Conservation (phyloP, 2,329 filamentous ascomycete genomes). For the Neocatenulostroma microsporum region DNA sequence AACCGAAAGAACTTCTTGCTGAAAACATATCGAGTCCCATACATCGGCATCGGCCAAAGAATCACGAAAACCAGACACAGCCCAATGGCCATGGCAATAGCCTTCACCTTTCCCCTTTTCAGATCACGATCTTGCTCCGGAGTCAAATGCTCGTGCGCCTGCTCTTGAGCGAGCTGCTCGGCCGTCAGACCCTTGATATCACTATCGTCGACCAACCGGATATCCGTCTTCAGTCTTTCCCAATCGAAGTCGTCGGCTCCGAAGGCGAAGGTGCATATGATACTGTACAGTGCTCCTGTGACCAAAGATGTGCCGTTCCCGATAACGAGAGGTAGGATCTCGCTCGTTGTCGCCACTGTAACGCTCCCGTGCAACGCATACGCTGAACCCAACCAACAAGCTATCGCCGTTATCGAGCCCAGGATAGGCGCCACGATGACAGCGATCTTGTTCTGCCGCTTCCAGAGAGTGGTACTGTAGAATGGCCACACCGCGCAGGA, state of each 20-base stretch:
- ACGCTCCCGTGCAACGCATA: conserved; percentile 13
- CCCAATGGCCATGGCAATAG: conserved; percentile 14
- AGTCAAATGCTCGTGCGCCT: conserved; percentile 1
- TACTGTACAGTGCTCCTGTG: conserved; percentile 1
- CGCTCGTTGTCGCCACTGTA: conserved; percentile 9
- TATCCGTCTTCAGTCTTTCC: background rate
- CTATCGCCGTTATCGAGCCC: conserved; percentile 11
- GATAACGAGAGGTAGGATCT: conserved; percentile 2
- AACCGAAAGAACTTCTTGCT: conserved; percentile 18
- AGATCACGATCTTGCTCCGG: conserved; percentile 4
- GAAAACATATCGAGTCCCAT: conserved; percentile 18
- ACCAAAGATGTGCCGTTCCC: conserved; percentile 2
- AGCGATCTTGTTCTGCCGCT: conserved; percentile 19
- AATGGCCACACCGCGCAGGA: conserved; percentile 24
- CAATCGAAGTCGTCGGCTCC: conserved; percentile 4
- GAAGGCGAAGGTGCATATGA: conserved; percentile 5
- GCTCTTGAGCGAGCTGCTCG: conserved; percentile 1
- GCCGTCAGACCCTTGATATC: conserved; percentile 4
- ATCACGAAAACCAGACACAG: conserved; percentile 18
- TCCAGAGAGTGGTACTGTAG: conserved; percentile 28
- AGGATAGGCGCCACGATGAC: conserved; percentile 18
- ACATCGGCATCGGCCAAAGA: conserved; percentile 19
- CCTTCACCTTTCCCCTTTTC: conserved; percentile 8
- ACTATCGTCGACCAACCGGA: background rate
- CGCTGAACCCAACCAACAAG: conserved; percentile 12